Base-by-base conservation (phyloP, 495 filamentous ascomycete species). In the Usnea hakonensis region DNA sequence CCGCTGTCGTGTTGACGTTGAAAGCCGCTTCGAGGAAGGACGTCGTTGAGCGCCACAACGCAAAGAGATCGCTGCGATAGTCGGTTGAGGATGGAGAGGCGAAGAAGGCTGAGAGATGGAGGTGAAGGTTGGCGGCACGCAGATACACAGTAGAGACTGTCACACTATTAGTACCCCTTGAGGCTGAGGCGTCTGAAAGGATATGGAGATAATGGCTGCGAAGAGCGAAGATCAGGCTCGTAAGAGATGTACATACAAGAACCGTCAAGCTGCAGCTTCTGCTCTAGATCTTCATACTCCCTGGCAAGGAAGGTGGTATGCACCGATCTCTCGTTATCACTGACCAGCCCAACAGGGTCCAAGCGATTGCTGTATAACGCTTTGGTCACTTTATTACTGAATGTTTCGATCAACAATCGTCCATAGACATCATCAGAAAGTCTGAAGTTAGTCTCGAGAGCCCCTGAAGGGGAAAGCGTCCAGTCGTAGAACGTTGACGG, bases 401-500 rank as follows among this genome's bases (percentile, higher is more conserved):
- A 91, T 23, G 83, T 82, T 72, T 94, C 90, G 59, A 95, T 90
- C 68, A 87, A 83, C 26, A 95, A 76, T 63, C 89, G 78, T 40
- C 82, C 78, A 62, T 84, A 81, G 21, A 90, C 81, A 58, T 89
- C 85, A 2, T 79, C 75, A 4, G 88, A 82, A 17, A 95, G 74
- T 56, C 79, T 83, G 67, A 87, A 89, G 57, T 83, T 87, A 2
- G 81, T 76, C 53, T 87, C 83, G 41, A 82, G 77, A 8, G 83
- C 82, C 23, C 85, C 82, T 32, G 81, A 79, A 26, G 85, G 77
- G 11, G 83, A 84, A 41, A 95, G 71, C 0, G 90, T 91, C 85
- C 89, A 93, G 72, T 95, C 91, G 69, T 94, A 96, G 16, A 92
- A 70, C 8, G 88, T 91, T n/a, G 88, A 86, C 2, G 91, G 87